Evolutionary conservation across 805 yeast species (phyloP), one percentile per base, ranked within the genome.

Genomic region (Vanderwaltozyma polyspora): DNA sequence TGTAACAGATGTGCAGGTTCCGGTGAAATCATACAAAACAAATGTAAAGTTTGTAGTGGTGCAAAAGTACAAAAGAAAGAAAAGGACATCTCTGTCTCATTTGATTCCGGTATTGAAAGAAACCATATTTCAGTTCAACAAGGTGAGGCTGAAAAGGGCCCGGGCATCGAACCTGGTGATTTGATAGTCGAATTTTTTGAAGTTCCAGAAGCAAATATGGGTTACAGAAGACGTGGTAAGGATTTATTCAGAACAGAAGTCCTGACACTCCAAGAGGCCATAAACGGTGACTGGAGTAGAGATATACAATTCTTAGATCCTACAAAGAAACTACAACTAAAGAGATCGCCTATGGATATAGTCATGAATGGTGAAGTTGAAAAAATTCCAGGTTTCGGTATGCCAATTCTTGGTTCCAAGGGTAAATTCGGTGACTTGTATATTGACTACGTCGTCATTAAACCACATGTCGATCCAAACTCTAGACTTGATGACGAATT

Each of bases 131-230:
- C 74, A 43, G 68, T 71, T 1, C 62, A 79, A 33, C 66, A 66
- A 32, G 93, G 89, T 3, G 85, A 85, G 56, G 86, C 89, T 5
- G 93, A 89, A 52, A 80, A 76, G 51, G 68, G 69, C 43, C 96
- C 97, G 2, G 94, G 82, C 35, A 69, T 74, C 67, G 70, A 67
- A 5, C 73, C 94, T 3, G 98, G 98, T 14, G 84, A 89, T 59
- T 62, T 91, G 36, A 55, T 68, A 18, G 65, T 86, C n/a, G 66
- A 63, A 28, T 52, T 84, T 25, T 52, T 50, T 22, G 96, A 89
- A 59, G 63, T 67, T 26, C 31, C 36, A 21, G 36, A 34, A 10
- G 51, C 60, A 14, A 79, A 81, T 51, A 53, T 84, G 70, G 98
- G 98, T 6, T 91, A 77, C 60, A 70, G 95, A 57, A 71, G 98